Evolutionary conservation across 2,329 filamentous ascomycete genomes (phyloP).

Genomic region (Fusarium sp.): DNA sequence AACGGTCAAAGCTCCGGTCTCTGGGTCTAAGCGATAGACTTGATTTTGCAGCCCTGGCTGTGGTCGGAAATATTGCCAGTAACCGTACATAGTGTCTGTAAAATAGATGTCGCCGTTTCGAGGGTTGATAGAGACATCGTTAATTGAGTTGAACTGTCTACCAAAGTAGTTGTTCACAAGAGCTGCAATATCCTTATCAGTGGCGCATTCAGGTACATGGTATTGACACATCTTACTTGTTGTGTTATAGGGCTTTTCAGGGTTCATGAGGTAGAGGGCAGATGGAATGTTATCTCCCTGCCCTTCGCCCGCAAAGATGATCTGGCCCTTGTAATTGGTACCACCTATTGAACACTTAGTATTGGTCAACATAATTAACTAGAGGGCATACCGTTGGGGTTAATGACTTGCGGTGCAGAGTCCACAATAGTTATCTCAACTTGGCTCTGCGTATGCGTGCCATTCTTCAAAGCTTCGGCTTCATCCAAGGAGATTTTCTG

Average conservation of each 20-base stretch:
- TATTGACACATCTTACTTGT: constrained; percentile 53
- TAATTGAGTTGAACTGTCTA: constrained; percentile 72
- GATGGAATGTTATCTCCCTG: constrained; percentile 58
- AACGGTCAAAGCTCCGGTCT: constrained; percentile 65
- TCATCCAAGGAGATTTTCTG: constrained; percentile 65
- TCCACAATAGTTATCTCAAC: constrained; percentile 61
- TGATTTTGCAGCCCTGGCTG: constrained; percentile 68
- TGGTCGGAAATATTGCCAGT: constrained; percentile 70
- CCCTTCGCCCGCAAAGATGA: constrained; percentile 66
- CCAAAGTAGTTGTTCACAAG: constrained; percentile 73
- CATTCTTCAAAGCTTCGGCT: constrained; percentile 52
- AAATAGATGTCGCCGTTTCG: constrained; percentile 74
- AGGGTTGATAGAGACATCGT: constrained; percentile 69
- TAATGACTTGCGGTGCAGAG: constrained; percentile 61
- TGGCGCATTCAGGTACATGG: fast-evolving
- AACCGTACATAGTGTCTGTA: constrained; percentile 73
- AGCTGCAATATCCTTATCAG: constrained; percentile 46
- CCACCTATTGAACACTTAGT: constrained; percentile 54
- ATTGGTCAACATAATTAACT: fast-evolving
- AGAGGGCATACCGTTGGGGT: constrained; percentile 62
- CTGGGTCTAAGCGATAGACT: constrained; percentile 69
- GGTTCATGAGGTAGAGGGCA: constrained; percentile 48
- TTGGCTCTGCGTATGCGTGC: constrained; percentile 42
- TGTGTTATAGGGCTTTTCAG: constrained; percentile 63
- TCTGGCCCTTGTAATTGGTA: constrained; percentile 65